Percentiles rank a stretch among this genome's conserved stretches.
Evolutionary conservation across 2,329 filamentous ascomycete genomes (phyloP).

Genomic region (Clarireedia sp.): DNA sequence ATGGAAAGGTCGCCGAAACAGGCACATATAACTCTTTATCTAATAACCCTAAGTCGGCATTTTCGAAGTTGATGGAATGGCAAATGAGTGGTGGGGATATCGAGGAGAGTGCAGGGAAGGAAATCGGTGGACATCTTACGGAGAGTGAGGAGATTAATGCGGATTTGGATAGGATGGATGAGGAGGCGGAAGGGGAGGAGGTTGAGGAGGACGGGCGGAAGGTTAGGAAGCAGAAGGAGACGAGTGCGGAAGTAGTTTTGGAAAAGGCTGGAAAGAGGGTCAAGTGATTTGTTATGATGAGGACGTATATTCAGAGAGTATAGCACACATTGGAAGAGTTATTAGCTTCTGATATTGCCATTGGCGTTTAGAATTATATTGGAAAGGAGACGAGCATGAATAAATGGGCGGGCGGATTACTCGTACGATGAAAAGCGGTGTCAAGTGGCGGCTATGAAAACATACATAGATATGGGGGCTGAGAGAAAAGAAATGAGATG

Average conservation of each 20-base stretch:
- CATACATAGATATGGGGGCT: not conserved
- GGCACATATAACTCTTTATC: conserved; percentile 76
- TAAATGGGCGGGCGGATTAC: no score
- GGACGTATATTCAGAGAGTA: no score
- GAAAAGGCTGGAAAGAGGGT: conserved; percentile 13
- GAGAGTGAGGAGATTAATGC: conserved; percentile 11
- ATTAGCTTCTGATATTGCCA: no score
- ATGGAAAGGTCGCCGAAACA: conserved; percentile 85
- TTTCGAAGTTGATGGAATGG: conserved; percentile 97
- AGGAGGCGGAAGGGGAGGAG: conserved; percentile 11
- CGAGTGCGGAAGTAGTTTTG: conserved; percentile 13
- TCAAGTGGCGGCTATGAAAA: no score
- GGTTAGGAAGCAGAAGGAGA: conserved; percentile 12
- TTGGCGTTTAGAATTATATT: no score
- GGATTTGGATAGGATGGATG: conserved; percentile 13
- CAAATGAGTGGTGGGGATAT: conserved; percentile 83
- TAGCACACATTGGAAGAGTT: no score
- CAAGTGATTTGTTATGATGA: conserved; percentile 3
- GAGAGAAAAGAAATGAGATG: not conserved
- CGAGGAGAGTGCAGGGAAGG: conserved; percentile 31
- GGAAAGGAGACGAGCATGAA: no score
- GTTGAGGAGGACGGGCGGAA: conserved; percentile 16
- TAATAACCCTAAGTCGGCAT: conserved; percentile 67
- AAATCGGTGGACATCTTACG: conserved; percentile 24
- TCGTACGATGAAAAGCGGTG: no score